Base-by-base conservation (phyloP, 2,329 filamentous ascomycete species). In the Lachnellula suecica region DNA sequence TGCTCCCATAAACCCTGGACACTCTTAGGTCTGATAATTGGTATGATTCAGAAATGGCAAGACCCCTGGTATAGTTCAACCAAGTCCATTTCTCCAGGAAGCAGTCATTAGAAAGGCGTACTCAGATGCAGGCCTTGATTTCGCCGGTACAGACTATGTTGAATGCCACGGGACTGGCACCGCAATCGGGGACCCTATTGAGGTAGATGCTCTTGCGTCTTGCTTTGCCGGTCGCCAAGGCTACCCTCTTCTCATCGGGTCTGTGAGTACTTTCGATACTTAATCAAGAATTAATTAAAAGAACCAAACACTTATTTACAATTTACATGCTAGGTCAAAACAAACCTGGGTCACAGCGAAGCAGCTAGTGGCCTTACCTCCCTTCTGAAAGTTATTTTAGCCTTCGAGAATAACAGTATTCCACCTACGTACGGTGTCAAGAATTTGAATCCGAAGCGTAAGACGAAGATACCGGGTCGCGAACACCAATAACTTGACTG, bases 61-160 rank as follows among this genome's bases (percentile, higher is more conserved):
- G 15, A 85, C 82, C 0, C 70, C 61, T 19, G 80, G 80, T 0
- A 77, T 84, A 56, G 83, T 79, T 0, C 72, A 79, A 64, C 82
- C 82, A 0, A 82, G 69, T 49, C 63, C 67, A 1, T 51, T 58
- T 3, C 72, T 74, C 1, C 79, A 82, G 31, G 53, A 51, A 27
- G 51, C 37, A 11, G 48, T 57, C 6, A 59, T 60, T n/a, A 48
- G 53, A 31, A 49, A 42, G 34, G 54, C 54, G 8, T 61, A 61
- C 46, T 35, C 44, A 2, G 43, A 29, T 27, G 52, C 49, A 4
- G 52, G 49, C 10, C 29, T 60, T 2, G n/a, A 13, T 22, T 25
- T 41, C 10, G 49, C 7, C n/a, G 23, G 50, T 6, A 55, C 52
- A 7, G 31, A 20, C n/a, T 57, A 55, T 24, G 31, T 56, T 47